Evolutionary conservation across 306 rosid species (phyloP), one percentile per base, ranked within the genome.

Genomic region (Oemleria cerasiformis): DNA sequence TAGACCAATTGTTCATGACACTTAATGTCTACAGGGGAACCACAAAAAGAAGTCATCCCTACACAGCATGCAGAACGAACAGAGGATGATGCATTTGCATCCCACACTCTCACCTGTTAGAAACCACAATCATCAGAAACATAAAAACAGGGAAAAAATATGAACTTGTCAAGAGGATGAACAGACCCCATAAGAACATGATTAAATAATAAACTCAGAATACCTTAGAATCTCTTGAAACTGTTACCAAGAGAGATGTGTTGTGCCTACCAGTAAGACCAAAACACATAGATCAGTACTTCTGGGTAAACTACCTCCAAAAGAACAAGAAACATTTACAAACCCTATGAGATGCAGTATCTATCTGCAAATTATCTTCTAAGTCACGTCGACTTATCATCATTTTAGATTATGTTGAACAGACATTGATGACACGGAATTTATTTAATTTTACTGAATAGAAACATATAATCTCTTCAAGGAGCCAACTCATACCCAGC

Each of bases 181-280:
- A 23, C 8, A 39, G 19, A 25, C 39, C 21, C 30, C 41, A 30
- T 23, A 36, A 63, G 40, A 68, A 36, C n/a, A 42, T 49, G 58
- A 55, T 41, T 43, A 21, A 43, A 76, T 39, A 15, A 49, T 64
- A 20, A 54, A 40, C 36, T 68, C 49, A 64, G 11, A 19, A 42
- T 69, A 88, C 96, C 98, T 86, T 92, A 6, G 96, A 90, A 79
- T 90, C 92, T 81, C 81, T 84, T n/a, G 98, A 82, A 69, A 90
- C 80, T 63, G 90, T 82, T 79, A 75, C 92, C 88, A 92, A 86
- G 75, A 86, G 92, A 11, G 96, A 88, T 21, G 88, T 67, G 71
- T 77, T 86, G 74, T 92, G 96, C 75, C 98, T 92, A 50, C 41
- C 21, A 76, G 56, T 61, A 54, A 64, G 47, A 81, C 65, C 53